Evolutionary conservation across 805 yeast species (phyloP).

Genomic region (Saccharomycopsis olivae): DNA sequence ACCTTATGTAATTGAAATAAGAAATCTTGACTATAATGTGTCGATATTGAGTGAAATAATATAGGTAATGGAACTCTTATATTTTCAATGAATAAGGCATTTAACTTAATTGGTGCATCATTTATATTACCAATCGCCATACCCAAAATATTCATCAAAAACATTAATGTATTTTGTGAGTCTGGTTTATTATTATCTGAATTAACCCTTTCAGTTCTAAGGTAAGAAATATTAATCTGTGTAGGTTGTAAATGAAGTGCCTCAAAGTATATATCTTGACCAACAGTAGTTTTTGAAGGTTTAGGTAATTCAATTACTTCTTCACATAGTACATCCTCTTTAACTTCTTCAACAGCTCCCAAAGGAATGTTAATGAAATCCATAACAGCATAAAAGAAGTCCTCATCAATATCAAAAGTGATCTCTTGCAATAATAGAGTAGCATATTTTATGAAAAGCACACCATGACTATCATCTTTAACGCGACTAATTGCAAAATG

Average conservation of each 20-base stretch:
- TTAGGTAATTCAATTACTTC: constrained; percentile 57
- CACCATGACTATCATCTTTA: constrained; percentile 86
- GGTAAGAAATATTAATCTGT: constrained; percentile 79
- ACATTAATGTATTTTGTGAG: constrained; percentile 57
- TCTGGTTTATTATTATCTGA: constrained; percentile 47
- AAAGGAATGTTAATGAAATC: constrained; percentile 68
- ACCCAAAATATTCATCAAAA: constrained; percentile 74
- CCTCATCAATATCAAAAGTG: constrained; percentile 90
- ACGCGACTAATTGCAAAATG: constrained; percentile 77
- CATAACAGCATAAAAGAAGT: constrained; percentile 69
- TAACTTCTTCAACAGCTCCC: constrained; percentile 59
- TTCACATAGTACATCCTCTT: constrained; percentile 47
- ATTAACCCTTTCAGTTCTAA: constrained; percentile 71
- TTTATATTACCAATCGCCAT: constrained; percentile 97
- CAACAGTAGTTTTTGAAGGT: constrained; percentile 43
- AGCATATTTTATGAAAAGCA: constrained; percentile 81
- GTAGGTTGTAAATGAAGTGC: constrained; percentile 88
- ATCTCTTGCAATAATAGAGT: constrained; percentile 83
- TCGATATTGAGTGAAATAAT: constrained; percentile 54
- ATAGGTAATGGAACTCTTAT: constrained; percentile 77
- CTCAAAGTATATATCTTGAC: constrained; percentile 82
- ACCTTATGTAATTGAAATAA: constrained; percentile 86
- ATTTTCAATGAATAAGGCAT: constrained; percentile 81
- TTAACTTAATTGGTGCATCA: constrained; percentile 88
- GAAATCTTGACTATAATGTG: constrained; percentile 89